A percentile compares a stretch with the other conserved stretches of the same genome.
phyloP scores from a whole-genome alignment of 1,139 yeast genomes.

The Zhuliangozyma blackwelliae region DNA sequence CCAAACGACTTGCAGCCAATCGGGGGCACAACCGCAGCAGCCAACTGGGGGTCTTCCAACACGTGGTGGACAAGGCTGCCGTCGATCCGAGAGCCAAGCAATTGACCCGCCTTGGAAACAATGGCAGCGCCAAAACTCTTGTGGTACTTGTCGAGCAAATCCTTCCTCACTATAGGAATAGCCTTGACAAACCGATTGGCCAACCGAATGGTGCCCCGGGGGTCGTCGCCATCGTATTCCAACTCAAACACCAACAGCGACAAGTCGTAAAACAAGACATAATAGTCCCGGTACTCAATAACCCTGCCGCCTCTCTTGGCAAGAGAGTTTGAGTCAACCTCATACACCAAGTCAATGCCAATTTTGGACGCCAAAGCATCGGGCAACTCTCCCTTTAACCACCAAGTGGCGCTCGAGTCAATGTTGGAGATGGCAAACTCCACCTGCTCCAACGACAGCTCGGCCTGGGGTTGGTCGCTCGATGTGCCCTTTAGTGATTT shows the following conservation, averaged over 20 bases:
- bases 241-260: constrained; percentile 61
- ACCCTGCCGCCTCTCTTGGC: constrained; percentile 54
- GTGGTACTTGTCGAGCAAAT: constrained; percentile 49
- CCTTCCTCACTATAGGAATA: constrained; percentile 47
- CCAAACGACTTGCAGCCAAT: constrained; percentile 73
- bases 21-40: constrained; percentile 40
- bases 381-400: constrained; percentile 62
- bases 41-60: constrained; percentile 9
- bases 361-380: constrained; percentile 41
- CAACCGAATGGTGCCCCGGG: constrained; percentile 48
- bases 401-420: constrained; percentile 50
- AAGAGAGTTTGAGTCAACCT: constrained; percentile 57
- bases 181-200: constrained; percentile 38
- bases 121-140: constrained; percentile 41
- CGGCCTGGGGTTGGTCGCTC: constrained; percentile 29
- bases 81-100: constrained; percentile 33
- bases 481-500: constrained; percentile 11
- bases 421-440: constrained; percentile 32
- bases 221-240: constrained; percentile 52
- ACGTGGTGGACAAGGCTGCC: constrained; percentile 23
- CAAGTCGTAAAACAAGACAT: constrained; percentile 69
- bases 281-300: constrained; percentile 59
- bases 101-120: constrained; percentile 37
- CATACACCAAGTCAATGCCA: constrained; percentile 52
- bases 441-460: constrained; percentile 19